These are phyloP conservation scores for Claviceps fusiformis DNA, from an alignment of 2,329 filamentous ascomycete species.

Conservation along the genomic window DNA sequence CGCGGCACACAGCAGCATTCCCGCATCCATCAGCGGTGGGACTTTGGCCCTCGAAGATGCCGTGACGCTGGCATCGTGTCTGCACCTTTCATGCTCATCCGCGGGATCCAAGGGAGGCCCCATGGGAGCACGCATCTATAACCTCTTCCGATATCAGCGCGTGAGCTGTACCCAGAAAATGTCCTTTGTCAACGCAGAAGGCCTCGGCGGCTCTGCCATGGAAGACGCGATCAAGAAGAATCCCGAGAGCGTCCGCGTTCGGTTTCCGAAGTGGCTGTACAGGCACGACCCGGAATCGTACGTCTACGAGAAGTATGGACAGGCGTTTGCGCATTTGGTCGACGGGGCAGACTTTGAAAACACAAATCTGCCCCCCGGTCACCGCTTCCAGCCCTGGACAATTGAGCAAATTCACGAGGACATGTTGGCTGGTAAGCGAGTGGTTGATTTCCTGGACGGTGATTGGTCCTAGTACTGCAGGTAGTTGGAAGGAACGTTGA, in stretches of 20 bases:
- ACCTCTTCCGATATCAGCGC: slow-evolving; percentile 4
- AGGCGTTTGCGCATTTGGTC: slow-evolving; percentile 1
- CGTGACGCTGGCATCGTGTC: slow-evolving; percentile 8
- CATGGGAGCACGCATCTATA: not conserved
- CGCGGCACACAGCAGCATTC: slow-evolving; percentile 10
- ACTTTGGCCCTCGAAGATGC: slow-evolving; percentile 12
- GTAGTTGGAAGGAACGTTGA: too few species aligned
- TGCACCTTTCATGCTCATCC: slow-evolving; percentile 3
- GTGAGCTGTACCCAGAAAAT: slow-evolving; percentile 4
- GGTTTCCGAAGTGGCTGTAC: slow-evolving; percentile 3
- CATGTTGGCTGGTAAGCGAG: not conserved
- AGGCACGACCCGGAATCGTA: slow-evolving; percentile 5
- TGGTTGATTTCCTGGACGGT: not conserved
- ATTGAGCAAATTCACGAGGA: slow-evolving; percentile 1
- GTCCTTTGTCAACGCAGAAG: slow-evolving; percentile 4
- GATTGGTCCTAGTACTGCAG: not conserved
- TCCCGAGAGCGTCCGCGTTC: not conserved
- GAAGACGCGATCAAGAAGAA: not conserved
- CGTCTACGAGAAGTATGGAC: slow-evolving; percentile 3
- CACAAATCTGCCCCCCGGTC: slow-evolving; percentile 1
- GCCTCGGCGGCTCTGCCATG: not conserved
- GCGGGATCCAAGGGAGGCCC: not conserved
- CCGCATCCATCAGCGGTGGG: slow-evolving; percentile 9
- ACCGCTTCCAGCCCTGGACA: slow-evolving; percentile 1
- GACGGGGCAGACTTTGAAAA: not conserved